These are phyloP conservation scores for Allantophomopsis lycopodina DNA, from an alignment of 2,329 filamentous ascomycete genomes.

Conservation along the genomic window DNA sequence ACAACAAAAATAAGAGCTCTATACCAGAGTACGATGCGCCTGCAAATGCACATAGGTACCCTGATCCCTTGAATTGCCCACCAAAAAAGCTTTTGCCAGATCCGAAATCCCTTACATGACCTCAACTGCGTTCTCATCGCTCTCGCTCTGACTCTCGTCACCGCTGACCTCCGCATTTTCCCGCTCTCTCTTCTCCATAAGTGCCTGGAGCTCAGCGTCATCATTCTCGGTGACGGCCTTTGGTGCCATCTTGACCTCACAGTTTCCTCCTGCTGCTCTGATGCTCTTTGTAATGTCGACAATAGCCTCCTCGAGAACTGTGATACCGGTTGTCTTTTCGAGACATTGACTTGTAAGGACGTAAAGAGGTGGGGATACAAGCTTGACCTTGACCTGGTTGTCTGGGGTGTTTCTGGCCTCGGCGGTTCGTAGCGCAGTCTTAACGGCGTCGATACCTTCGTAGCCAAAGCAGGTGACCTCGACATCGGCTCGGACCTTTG, in stretches of 20 bases:
- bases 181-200: slow-evolving; percentile 98
- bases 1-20: too few species aligned
- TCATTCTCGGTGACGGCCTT: slow-evolving; percentile 99
- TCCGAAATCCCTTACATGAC: slow-evolving; percentile 22
- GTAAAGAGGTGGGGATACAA: slow-evolving; percentile 95
- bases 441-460: slow-evolving; percentile 96
- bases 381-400: slow-evolving; percentile 92
- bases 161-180: slow-evolving; percentile 98
- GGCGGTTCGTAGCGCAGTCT: slow-evolving; percentile 78
- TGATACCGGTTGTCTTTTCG: slow-evolving; percentile 81
- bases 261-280: slow-evolving; percentile 60
- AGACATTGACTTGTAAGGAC: slow-evolving; percentile 91
- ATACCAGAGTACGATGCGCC: too few species aligned
- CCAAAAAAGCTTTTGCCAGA: slow-evolving; percentile 4
- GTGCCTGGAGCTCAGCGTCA: slow-evolving; percentile 87
- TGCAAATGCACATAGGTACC: too few species aligned
- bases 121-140: slow-evolving; percentile 70
- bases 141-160: slow-evolving; percentile 92
- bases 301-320: slow-evolving; percentile 78
- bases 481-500: slow-evolving; percentile 94
- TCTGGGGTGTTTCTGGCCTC: slow-evolving; percentile 88
- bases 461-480: slow-evolving; percentile 94
- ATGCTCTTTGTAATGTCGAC: slow-evolving; percentile 76
- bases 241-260: slow-evolving; percentile 93
- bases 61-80: slow-evolving; percentile 2